Evolutionary conservation across 2,329 filamentous ascomycete genomes (phyloP).

Genomic region (Cytospora piceicola): DNA sequence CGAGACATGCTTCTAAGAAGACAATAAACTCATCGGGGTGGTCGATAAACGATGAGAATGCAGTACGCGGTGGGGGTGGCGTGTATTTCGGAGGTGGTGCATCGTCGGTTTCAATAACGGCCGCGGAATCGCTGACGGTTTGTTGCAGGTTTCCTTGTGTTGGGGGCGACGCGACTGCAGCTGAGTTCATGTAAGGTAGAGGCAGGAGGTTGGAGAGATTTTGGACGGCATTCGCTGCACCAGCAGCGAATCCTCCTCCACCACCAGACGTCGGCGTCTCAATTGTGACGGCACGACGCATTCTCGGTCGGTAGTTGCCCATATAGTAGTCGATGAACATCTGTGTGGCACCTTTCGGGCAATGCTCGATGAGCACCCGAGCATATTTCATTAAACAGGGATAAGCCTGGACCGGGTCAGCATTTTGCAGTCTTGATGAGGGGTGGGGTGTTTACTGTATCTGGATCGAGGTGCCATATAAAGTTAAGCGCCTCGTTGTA

Average conservation of each 20-base stretch:
- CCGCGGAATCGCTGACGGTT: conserved; percentile 56
- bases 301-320: conserved; percentile 75
- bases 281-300: conserved; percentile 52
- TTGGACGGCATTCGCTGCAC: conserved; percentile 77
- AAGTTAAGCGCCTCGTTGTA: conserved; percentile 89
- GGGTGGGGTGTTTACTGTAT: conserved; percentile 58
- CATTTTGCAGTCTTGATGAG: background rate
- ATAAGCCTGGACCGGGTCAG: conserved; percentile 67
- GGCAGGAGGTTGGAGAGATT: conserved; percentile 84
- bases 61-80: conserved; percentile 80
- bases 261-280: conserved; percentile 41
- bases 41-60: conserved; percentile 96
- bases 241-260: conserved; percentile 55
- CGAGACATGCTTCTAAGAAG: conserved; percentile 87
- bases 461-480: conserved; percentile 84
- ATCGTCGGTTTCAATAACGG: conserved; percentile 55
- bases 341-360: conserved; percentile 78
- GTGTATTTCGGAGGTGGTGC: conserved; percentile 64
- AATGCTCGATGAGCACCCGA: conserved; percentile 85
- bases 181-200: conserved; percentile 79
- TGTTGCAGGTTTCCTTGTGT: conserved; percentile 54
- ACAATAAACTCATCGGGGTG: conserved; percentile 89
- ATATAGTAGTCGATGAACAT: conserved; percentile 96
- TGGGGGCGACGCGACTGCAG: conserved; percentile 57
- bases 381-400: conserved; percentile 94